Evolutionary conservation across 176 grass and related monocot species (phyloP), one percentile per base, ranked within the genome.

Genomic region (Musa acuminata): DNA sequence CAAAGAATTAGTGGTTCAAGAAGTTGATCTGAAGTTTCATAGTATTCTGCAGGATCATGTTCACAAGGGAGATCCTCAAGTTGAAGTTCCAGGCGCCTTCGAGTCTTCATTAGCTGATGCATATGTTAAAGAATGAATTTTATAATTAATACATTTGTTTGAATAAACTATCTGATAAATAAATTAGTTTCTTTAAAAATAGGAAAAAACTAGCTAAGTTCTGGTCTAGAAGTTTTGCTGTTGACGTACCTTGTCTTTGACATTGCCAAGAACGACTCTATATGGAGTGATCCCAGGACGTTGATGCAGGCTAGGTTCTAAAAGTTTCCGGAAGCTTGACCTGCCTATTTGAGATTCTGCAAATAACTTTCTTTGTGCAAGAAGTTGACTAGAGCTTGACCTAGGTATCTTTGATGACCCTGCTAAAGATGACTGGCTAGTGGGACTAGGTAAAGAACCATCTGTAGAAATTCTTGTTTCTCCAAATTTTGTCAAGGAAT

Each of bases 201-300:
- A 11, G 55, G 7, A 12, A 73, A 26, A 73, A 54, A 11, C 4
- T 16, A 73, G 19, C 50, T 43, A 71, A 49, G 49, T 71, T 21
- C 35, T 71, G 21, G 13, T 5, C 50, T 62, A 62, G 57, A 62
- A 62, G 35, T 6, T 43, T 43, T 43, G 35, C 35, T 43, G 35
- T 43, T 43, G 35, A 43, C 35, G 35, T 43, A 96, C 93, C 89
- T 90, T 97, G 62, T 97, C 90, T 80, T 90, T 92, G 54, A 97
- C 74, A 82, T 90, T 70, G 75, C 94, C 90, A 71, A 97, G 90
- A 82, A 97, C 83, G 83, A 97, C 78, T 74, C 94, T 97, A 55
- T 97, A 97, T 25, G 94, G 94, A 72, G 90, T 89, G 55, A 88
- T 90, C 74, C 94, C 94, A 77, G 90, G 90, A 66, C 58, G 83